These are phyloP conservation scores for Salvia splendens DNA, from an alignment of 257 asterid species.

Conservation along the genomic window DNA sequence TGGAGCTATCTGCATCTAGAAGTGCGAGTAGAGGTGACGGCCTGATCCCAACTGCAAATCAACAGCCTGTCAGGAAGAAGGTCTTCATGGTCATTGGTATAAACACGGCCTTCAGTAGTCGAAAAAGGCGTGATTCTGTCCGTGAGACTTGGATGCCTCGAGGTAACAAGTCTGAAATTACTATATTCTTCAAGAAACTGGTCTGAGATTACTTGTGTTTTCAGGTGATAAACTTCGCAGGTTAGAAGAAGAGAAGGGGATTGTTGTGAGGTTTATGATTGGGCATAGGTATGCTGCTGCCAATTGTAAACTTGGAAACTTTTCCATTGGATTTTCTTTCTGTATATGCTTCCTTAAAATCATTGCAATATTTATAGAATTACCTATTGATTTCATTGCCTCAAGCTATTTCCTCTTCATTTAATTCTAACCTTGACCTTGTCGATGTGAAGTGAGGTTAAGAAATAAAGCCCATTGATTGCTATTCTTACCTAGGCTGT, in stretches of 20 bases:
- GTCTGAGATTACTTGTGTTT: conserved; percentile 11
- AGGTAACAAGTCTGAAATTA: conserved; percentile 48
- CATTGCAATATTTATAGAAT: too few species aligned
- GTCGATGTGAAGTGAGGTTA: neutral
- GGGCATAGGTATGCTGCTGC: conserved; percentile 75
- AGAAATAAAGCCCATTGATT: neutral
- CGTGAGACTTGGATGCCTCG: conserved; percentile 99
- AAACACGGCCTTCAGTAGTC: conserved; percentile 95
- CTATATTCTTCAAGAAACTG: neutral
- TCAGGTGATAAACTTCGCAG: conserved; percentile 79
- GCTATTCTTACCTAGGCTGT: neutral
- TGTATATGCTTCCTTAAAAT: too few species aligned
- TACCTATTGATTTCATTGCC: neutral
- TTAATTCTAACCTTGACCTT: neutral
- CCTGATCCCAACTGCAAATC: conserved; percentile 39
- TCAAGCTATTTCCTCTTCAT: neutral
- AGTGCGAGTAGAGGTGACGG: conserved; percentile 41
- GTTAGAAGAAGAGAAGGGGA: conserved; percentile 92
- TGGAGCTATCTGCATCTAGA: conserved; percentile 87
- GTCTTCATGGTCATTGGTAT: conserved; percentile 97
- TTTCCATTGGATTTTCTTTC: neutral
- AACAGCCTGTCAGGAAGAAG: conserved; percentile 60
- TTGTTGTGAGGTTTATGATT: conserved; percentile 91
- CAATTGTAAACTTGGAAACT: neutral
- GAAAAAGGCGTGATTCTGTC: conserved; percentile 94